Evolutionary conservation across 2,329 filamentous ascomycete species (phyloP), one percentile per base, ranked within the genome.

Genomic region (Colletotrichum neosansevieriae): DNA sequence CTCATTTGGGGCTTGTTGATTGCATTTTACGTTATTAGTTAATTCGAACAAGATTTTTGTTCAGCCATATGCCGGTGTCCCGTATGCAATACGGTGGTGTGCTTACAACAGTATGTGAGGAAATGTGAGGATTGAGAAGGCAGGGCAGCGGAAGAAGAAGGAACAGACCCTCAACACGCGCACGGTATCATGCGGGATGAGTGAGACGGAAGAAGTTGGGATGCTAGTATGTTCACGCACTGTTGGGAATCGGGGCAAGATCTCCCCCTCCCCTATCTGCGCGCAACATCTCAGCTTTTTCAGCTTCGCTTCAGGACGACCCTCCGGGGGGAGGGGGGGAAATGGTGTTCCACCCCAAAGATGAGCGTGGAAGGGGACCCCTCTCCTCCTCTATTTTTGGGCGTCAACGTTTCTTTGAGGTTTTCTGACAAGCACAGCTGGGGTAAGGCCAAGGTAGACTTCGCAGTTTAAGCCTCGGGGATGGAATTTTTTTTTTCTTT

Each of bases 1-100:
- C 76, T 79, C 75, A 78, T 75, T 77, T 29, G 29, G 29, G 73
- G 71, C 74, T 79, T 77, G 77, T 79, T 76, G 42, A 47, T 58
- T 68, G 65, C 65, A 68, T 68, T 68, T 68, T 77, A 77, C 75
- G 79, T 75, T 81, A 81, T 76, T 81, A 82, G 78, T 80, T 82
- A 80, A 82, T 81, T 63, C 73, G 74, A 81, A 78, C 73, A 76
- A 72, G 68, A 71, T 61, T 72, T 36, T 71, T 70, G 62, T 61
- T 63, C 61, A 66, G 29, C 47, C 34, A 63, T 10, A 44, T 13
- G 24, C 13, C 45, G 45, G 45, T 42, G 44, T 24, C 9, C 10
- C 11, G 19, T 19, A 51, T 47, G 19, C 11, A 12, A 13, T 38
- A 11, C 12, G 21, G 7, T 29, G 6, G 36, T 38, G 36, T 24